These are phyloP conservation scores for Suillus discolor DNA, from an alignment of 768 basidiomycete species.

Conservation along the genomic window DNA sequence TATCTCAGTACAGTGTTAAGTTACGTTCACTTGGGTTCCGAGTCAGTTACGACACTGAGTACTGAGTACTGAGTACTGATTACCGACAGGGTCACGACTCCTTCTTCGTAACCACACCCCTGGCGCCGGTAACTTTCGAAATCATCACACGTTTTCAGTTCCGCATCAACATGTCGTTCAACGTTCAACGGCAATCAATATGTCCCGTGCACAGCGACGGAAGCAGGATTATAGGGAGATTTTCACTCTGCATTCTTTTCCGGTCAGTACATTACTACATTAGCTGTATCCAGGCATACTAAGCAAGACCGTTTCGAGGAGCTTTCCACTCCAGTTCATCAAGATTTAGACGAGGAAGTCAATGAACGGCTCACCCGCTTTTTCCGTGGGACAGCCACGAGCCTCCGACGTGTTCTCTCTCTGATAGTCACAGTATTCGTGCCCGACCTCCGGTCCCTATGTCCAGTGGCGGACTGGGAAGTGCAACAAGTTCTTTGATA, in stretches of 20 bases:
- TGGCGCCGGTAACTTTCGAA: no score
- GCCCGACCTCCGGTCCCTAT: neutral
- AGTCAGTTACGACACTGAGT: neutral
- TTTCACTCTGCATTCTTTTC: neutral
- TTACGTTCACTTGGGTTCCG: neutral
- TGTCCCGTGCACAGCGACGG: neutral
- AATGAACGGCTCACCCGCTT: neutral
- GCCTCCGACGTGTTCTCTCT: neutral
- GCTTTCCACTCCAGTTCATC: neutral
- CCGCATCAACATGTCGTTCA: neutral
- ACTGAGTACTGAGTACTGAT: neutral
- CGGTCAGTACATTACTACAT: neutral
- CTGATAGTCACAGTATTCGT: neutral
- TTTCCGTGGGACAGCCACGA: neutral
- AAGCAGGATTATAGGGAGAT: neutral
- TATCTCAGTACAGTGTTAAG: no score
- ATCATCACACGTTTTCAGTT: neutral
- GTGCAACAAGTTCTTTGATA: neutral
- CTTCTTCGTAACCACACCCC: neutral
- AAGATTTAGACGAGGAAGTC: neutral
- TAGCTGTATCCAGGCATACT: neutral
- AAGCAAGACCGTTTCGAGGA: neutral
- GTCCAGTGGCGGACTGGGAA: neutral
- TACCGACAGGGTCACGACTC: neutral
- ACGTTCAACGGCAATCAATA: neutral